Evolutionary conservation across 148 eudicot genomes (phyloP).

Genomic region (Chenopodium album): DNA sequence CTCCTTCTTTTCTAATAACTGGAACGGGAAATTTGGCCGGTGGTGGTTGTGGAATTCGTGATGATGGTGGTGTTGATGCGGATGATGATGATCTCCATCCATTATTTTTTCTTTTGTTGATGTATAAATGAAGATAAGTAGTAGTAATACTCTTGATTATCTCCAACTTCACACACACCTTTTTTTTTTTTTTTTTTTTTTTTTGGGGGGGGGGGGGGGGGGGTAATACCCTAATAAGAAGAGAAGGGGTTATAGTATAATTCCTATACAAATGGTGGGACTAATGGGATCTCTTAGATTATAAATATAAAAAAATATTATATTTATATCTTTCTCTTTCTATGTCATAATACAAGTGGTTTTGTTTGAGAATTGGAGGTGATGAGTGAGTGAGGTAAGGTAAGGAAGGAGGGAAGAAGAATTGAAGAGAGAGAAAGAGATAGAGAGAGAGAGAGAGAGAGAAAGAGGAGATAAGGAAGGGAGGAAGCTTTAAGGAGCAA

Average conservation of each 20-base stretch:
- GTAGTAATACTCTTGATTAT: neutral
- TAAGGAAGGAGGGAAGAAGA: neutral
- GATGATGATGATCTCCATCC: slow-evolving; percentile 69
- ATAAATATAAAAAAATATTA: neutral
- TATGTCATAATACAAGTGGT: slow-evolving; percentile 19
- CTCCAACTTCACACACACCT: neutral
- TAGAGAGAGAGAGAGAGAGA: slow-evolving; percentile 15
- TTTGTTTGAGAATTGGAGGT: slow-evolving; percentile 27
- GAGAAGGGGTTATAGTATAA: slow-evolving; percentile 13
- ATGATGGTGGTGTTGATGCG: slow-evolving; percentile 42
- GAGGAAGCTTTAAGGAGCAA: slow-evolving; percentile 57
- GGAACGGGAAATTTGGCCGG: slow-evolving; percentile 83
- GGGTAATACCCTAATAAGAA: neutral
- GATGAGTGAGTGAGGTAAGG: neutral
- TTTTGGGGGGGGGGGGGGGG: no score
- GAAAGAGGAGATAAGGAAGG: slow-evolving; percentile 47
- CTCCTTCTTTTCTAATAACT: slow-evolving; percentile 75
- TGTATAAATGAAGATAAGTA: slow-evolving; percentile 11
- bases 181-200: neutral
- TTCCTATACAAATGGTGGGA: slow-evolving; percentile 20
- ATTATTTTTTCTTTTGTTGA: slow-evolving; percentile 24
- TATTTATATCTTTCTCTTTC: slow-evolving; percentile 2
- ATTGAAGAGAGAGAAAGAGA: slow-evolving; percentile 4
- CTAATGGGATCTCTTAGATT: slow-evolving; percentile 11
- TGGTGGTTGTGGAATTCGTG: slow-evolving; percentile 42